Evolutionary conservation across 73 alveolate species (phyloP), one percentile per base, ranked within the genome.

Genomic region (Paramecium sonneborni): DNA sequence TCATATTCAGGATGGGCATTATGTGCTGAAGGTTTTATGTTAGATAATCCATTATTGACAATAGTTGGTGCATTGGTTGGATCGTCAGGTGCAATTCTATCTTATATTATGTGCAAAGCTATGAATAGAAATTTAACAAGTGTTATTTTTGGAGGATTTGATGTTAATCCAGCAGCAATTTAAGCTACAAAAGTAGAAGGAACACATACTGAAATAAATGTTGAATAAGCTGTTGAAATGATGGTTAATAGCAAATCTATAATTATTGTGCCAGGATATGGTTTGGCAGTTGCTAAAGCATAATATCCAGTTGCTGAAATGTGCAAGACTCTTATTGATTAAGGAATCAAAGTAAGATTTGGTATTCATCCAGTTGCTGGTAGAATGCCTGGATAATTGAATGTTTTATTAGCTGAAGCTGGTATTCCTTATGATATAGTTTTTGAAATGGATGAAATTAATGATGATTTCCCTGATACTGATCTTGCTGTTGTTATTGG

Each of bases 291-390:
- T 70, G 97, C 98, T n/a, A 91, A 94, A 20, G 96, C 95, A 0
- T 92, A 92, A 92, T 56, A 85, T 85, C 86, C 95, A 8, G 84
- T 92, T 39, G 92, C 95, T 85, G 95, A 92, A 0, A 85, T 92
- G 57, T 82, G 37, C 48, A 85, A 92, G 85, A 56, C 85, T 14
- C 41, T 48, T 15, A 57, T 34, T 32, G 95, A 92, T 12, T 41
- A 92, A 21, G 92, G 92, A 38, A 44, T 92, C n/a, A 76, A 76
- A 41, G 89, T 82, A 85, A 76, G 96, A 90, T 96, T 96, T 92
- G 97, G 95, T 79, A 96, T 96, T 57, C 98, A 96, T 85, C 98
- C 98, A 26, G 98, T 95, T 26, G 98, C 98, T 1, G 98, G 98
- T 5, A 93, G 98, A 76, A 74, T 95, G 95, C 98, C 98, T 23